Base-by-base conservation (phyloP, 1,139 yeast genomes). In the Entelexis paramagnoliae region DNA sequence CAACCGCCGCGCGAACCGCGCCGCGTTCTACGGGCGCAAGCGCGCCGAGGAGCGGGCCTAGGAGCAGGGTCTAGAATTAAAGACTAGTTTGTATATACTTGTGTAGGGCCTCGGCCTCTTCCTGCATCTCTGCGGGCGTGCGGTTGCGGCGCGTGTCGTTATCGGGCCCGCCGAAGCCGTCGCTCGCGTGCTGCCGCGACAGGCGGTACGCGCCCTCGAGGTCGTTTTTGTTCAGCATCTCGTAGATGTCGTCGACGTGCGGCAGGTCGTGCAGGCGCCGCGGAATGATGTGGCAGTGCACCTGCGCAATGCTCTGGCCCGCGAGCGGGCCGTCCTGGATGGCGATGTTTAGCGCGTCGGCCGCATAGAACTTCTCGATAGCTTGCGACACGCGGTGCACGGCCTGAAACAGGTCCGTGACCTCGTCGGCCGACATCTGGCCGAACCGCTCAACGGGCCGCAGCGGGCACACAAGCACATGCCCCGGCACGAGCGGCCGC, bases 281-380 rank as follows among this genome's bases (percentile, higher is more conserved):
- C 4, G 98, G 98, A 33, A 91, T 87, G 17, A 91, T 69, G 65
- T 91, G 98, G 33, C 96, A 83, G 65, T 91, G 98, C 28, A 91
- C 74, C 66, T 91, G 98, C 2, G 96, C 95, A 1, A 91, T 81
- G 17, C 91, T 79, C 64, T 91, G 98, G 4, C 98, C 98, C 2
- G 96, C 91, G 51, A 86, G 87, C 0, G 91, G 86, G 0, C 98
- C 98, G 65, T 91, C 98, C 64, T 91, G 98, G 53, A 91, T 86
- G 16, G 96, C 88, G 30, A 91, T 76, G 63, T 91, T 91, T 55
- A 87, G 66, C 0, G 95, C 72, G 60, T 88, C 94, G 0, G 96
- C 94, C 44, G 79, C 73, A 65, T 82, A 88, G 16, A 74, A 69
- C 54, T 72, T 64, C 58, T 75, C 79, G 29, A 91, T 80, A 58